These are phyloP conservation scores for Leccinum uliginosum DNA, from an alignment of 768 basidiomycete genomes.

Conservation along the genomic window DNA sequence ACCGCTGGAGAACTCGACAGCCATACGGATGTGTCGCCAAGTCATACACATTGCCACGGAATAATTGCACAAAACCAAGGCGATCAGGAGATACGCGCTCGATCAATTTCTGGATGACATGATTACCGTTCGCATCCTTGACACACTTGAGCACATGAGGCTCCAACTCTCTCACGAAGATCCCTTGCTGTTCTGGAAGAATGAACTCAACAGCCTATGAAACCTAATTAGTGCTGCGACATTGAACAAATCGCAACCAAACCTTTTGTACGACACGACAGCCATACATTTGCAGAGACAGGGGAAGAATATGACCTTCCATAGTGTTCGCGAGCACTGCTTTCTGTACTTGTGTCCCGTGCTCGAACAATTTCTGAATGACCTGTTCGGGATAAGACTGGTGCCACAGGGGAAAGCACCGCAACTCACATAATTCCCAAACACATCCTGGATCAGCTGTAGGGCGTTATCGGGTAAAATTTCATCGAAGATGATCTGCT, in stretches of 20 bases:
- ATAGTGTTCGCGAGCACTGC: constrained; percentile 64
- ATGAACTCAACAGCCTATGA: constrained; percentile 79
- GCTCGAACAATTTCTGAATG: constrained; percentile 90
- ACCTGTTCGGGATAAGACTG: constrained; percentile 47
- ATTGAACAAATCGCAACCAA: background rate
- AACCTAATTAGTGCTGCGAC: constrained; percentile 3
- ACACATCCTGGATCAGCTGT: constrained; percentile 84
- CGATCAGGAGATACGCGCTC: constrained; percentile 75
- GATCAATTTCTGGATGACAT: constrained; percentile 90
- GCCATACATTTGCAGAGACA: constrained; percentile 92
- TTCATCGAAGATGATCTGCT: constrained; percentile 78
- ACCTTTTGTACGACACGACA: constrained; percentile 96
- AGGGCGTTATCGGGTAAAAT: constrained; percentile 74
- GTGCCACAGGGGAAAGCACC: background rate
- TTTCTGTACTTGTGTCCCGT: constrained; percentile 74
- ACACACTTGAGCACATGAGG: constrained; percentile 80
- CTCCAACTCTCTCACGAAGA: constrained; percentile 76
- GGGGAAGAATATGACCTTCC: constrained; percentile 68
- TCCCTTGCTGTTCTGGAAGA: constrained; percentile 69
- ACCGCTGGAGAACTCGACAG: constrained; percentile 91
- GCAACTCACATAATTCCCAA: constrained; percentile 85
- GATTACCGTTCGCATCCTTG: constrained; percentile 90
- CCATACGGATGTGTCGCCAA: constrained; percentile 89
- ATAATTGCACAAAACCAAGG: constrained; percentile 67
- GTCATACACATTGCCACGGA: constrained; percentile 74